These are phyloP conservation scores for Lasiosphaeria hispida DNA, from an alignment of 495 filamentous ascomycete genomes.

Conservation along the genomic window DNA sequence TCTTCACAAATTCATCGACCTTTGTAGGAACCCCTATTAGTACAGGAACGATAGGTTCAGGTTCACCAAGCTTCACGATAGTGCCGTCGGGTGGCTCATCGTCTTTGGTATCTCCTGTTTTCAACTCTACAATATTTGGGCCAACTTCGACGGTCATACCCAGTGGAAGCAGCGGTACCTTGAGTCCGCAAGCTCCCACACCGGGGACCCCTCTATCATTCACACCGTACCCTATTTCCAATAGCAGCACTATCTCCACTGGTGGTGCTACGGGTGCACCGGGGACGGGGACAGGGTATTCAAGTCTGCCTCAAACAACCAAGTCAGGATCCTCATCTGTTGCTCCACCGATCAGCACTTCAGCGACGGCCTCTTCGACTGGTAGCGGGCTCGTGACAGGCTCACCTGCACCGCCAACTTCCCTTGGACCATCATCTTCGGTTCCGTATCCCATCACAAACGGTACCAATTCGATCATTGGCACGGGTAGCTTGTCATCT, in stretches of 20 bases:
- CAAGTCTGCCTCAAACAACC: neutral
- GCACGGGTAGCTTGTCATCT: slow-evolving; percentile 7
- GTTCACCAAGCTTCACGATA: neutral
- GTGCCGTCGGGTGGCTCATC: neutral
- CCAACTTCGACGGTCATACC: neutral
- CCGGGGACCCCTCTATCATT: neutral
- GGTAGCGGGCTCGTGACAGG: neutral
- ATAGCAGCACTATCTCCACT: neutral
- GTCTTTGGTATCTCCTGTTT: neutral
- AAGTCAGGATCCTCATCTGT: slow-evolving; percentile 4
- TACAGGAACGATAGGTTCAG: neutral
- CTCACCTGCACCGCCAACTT: neutral
- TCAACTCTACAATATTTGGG: neutral
- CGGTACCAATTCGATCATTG: slow-evolving; percentile 9
- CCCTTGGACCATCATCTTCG: neutral
- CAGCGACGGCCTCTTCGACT: neutral
- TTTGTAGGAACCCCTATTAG: neutral
- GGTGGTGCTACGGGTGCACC: neutral
- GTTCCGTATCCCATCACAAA: slow-evolving; percentile 18
- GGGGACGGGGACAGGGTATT: neutral
- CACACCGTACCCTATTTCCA: neutral
- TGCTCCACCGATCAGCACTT: neutral
- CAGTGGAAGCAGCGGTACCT: neutral
- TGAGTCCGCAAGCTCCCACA: neutral
- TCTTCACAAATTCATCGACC: slow-evolving; percentile 23